Base-by-base conservation (phyloP, 2,329 filamentous ascomycete species). In the Domatiomyces globalis region DNA sequence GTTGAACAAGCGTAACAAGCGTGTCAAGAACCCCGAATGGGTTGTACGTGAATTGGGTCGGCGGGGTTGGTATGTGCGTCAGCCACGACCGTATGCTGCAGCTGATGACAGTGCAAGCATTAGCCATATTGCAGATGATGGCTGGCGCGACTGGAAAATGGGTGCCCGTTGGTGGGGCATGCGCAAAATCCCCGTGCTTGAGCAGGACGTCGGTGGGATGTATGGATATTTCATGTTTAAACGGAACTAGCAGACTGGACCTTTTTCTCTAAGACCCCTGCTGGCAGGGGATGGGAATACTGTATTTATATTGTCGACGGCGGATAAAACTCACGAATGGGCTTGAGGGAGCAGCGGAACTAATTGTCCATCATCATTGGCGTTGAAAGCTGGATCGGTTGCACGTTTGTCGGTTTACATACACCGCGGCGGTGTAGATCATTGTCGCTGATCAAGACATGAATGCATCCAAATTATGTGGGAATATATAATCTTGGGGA, bases 121-220 rank as follows among this genome's bases (percentile, higher is more conserved):
- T 47, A 56, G 54, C 42, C 51, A 56, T 45, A 49, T 18, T 5
- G 55, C 60, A 1, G 79, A 84, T 63, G 76, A 81, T 58, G 80
- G 80, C 1, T 66, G 71, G 46, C 72, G 81, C 29, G 69, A 71
- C 61, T 92, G 86, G 86, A 92, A 92, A 72, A 84, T 87, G 83
- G 86, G 86, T 29, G 85, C 85, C 47, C 78, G 80, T 60, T 85
- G 81, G 70, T 90, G 86, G 86, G 86, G 86, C 39, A 88, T 88
- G 80, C 77, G 84, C 56, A 92, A 80, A 64, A 67, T 78, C 22
- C 75, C 76, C 2, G 72, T 79, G 55, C 73, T 72, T 12, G 67
- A 72, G 36, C 72, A 73, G 7, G 76, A 79, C 52, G 75, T 79
- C 5, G 75, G 75, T 20, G 77, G 77, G 2, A 71, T 79, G 61